Evolutionary conservation across 495 filamentous ascomycete genomes (phyloP), one percentile per base, ranked within the genome.

Genomic region (Penicillium paxilli): DNA sequence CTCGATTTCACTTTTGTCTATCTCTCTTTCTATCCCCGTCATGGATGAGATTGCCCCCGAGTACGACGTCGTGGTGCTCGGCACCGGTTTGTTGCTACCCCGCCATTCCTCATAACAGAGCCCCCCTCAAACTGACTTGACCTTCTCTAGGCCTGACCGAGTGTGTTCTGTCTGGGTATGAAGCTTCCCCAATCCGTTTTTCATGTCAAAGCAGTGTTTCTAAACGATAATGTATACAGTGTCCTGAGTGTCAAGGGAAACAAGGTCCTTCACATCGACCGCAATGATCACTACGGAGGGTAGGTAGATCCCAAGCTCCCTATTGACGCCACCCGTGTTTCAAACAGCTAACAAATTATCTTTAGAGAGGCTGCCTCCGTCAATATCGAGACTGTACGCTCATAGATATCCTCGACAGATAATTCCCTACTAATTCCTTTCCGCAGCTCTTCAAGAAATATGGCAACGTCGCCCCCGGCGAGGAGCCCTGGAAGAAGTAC

Each of bases 211-310:
- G 28, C n/a, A n/a, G 11, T 35, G 32, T 5, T 37, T 21, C 17
- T 49, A 42, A 54, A 40, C 47, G 26, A 25, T 35, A 37, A n/a
- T 52, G 56, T 41, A 9, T 30, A 32, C 49, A 94, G 90, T 70
- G 94, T 98, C 55, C 81, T 98, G 70, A 96, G 93, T 75, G 95
- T 98, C 51, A 96, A 98, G 80, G 94, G 94, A 57, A 94, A 95
- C 81, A 98, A 97, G 78, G 95, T 98, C 52, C 82, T 98, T 54
- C 96, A 98, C 78, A 97, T 98, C 68, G 94, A 98, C 75, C 87
- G 94, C 73, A 98, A 98, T 72, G 92, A 96, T 67, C 92, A 98
- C 77, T 98, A 98, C 72, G 94, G 94, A 82, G 95, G 91, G 92
- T 96, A 72, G 58, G 89, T 83, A 41, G 44, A 46, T 35, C 42